Evolutionary conservation across 2,329 filamentous ascomycete species (phyloP).

Genomic region (Sclerotinia spermophila): DNA sequence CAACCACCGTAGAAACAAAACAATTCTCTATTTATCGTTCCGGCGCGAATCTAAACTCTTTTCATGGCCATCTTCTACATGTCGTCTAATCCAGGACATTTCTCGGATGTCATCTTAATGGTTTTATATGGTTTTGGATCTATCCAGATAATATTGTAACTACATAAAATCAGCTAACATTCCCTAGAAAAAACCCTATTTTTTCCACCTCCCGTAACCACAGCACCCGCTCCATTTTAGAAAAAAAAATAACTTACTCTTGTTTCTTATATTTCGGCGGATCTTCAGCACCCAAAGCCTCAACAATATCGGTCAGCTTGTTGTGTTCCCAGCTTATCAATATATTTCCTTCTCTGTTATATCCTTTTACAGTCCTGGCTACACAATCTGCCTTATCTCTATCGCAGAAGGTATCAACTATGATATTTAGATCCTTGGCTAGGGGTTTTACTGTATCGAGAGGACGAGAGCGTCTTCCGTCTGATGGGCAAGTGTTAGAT

Average conservation of each 20-base stretch:
- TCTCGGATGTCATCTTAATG: slow-evolving; percentile 48
- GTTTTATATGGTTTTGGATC: slow-evolving; percentile 48
- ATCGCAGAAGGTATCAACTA: slow-evolving; percentile 53
- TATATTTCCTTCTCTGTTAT: slow-evolving; percentile 51
- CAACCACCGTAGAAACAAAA: background rate
- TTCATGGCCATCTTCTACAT: background rate
- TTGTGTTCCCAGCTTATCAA: slow-evolving; percentile 60
- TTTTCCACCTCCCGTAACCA: background rate
- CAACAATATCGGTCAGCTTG: slow-evolving; percentile 48
- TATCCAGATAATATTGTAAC: slow-evolving; percentile 56
- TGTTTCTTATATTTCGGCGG: slow-evolving; percentile 49
- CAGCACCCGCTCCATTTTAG: background rate
- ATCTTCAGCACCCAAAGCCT: slow-evolving; percentile 49
- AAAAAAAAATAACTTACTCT: slow-evolving; percentile 35
- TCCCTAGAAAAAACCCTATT: background rate
- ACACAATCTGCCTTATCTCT: slow-evolving; percentile 55
- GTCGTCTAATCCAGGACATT: slow-evolving; percentile 51
- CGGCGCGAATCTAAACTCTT: background rate
- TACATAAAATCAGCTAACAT: slow-evolving; percentile 21
- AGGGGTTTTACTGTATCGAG: slow-evolving; percentile 56
- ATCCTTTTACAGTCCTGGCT: slow-evolving; percentile 46
- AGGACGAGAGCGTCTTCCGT: slow-evolving; percentile 50
- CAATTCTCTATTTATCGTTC: background rate
- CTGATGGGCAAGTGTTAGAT: slow-evolving; percentile 34
- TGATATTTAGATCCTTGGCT: slow-evolving; percentile 51